phyloP scores from a whole-genome alignment of 2,329 filamentous ascomycete species.

The Lachnellula subtilissima region DNA sequence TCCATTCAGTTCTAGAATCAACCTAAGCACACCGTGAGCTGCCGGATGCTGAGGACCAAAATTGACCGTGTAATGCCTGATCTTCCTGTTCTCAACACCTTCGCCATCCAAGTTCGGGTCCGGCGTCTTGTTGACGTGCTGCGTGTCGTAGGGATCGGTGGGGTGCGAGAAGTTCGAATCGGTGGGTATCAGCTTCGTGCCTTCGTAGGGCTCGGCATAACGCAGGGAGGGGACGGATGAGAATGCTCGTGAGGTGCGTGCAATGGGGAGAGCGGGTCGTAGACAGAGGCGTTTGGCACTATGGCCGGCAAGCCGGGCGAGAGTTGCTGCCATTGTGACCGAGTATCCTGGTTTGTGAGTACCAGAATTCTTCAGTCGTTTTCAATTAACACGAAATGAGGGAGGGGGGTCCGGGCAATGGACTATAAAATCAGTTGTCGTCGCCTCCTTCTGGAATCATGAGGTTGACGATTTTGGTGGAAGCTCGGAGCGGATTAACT shows the following conservation, averaged over 20 bases:
- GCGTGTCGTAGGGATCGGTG: slow-evolving; percentile 44
- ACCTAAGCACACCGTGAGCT: slow-evolving; percentile 92
- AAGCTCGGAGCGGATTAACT: slow-evolving; percentile 1
- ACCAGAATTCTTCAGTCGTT: slow-evolving; percentile 21
- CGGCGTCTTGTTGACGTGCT: slow-evolving; percentile 24
- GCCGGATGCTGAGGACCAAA: slow-evolving; percentile 98
- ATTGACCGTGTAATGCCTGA: slow-evolving; percentile 99
- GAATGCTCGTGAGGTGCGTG: slow-evolving; percentile 50
- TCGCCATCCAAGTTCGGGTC: slow-evolving; percentile 39
- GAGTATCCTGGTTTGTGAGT: slow-evolving; percentile 14
- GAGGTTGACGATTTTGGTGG: slow-evolving; percentile 20
- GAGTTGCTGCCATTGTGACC: slow-evolving; percentile 62
- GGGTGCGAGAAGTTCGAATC: slow-evolving; percentile 58
- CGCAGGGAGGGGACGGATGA: slow-evolving; percentile 60
- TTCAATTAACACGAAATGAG: slow-evolving; percentile 15
- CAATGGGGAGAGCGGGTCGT: slow-evolving; percentile 35
- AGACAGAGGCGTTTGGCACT: slow-evolving; percentile 64
- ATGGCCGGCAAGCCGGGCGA: slow-evolving; percentile 69
- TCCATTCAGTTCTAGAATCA: slow-evolving; percentile 96
- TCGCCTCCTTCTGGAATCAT: slow-evolving; percentile 13
- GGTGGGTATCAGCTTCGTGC: slow-evolving; percentile 48
- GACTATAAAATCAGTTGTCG: slow-evolving; percentile 1
- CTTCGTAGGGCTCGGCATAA: slow-evolving; percentile 55
- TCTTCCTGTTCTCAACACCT: slow-evolving; percentile 64
- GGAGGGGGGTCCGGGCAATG: slow-evolving; percentile 6